Percentiles rank a stretch among this genome's conserved stretches.
Evolutionary conservation across 345 rosid species (phyloP).

Genomic region (Populus ilicifolia): DNA sequence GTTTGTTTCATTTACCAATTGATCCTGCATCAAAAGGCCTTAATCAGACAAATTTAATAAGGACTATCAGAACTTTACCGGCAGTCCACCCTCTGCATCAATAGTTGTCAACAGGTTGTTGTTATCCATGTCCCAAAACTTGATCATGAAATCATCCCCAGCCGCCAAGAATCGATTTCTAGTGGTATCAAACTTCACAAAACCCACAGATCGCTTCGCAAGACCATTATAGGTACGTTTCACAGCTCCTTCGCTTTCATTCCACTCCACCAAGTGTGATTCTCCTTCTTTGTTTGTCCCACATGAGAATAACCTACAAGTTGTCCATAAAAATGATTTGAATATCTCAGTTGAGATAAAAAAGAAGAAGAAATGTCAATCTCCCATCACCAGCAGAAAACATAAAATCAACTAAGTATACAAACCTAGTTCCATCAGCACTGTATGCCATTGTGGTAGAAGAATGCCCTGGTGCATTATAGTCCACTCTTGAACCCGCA

Average conservation of each 20-base stretch:
- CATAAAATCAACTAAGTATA: constrained; percentile 3
- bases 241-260: constrained; percentile 80
- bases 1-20: neutral
- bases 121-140: constrained; percentile 85
- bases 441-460: constrained; percentile 75
- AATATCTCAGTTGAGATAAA: neutral
- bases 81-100: constrained; percentile 79
- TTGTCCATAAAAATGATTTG: constrained; percentile 16
- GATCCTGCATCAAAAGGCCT: neutral
- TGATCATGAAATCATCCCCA: constrained; percentile 73
- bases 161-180: constrained; percentile 77
- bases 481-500: constrained; percentile 70
- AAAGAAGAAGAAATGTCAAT: constrained; percentile 7
- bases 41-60: constrained; percentile 9
- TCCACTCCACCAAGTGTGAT: constrained; percentile 80
- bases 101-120: constrained; percentile 47
- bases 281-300: constrained; percentile 84
- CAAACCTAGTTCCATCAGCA: constrained; percentile 78
- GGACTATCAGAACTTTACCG: constrained; percentile 40
- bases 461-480: constrained; percentile 75
- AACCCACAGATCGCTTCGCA: constrained; percentile 59
- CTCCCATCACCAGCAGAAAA: constrained; percentile 2
- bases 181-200: constrained; percentile 85
- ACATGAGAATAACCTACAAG: constrained; percentile 64
- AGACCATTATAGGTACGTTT: constrained; percentile 61